Evolutionary conservation across 2,329 filamentous ascomycete genomes (phyloP), one percentile per base, ranked within the genome.

Genomic region (Alternaria atra): DNA sequence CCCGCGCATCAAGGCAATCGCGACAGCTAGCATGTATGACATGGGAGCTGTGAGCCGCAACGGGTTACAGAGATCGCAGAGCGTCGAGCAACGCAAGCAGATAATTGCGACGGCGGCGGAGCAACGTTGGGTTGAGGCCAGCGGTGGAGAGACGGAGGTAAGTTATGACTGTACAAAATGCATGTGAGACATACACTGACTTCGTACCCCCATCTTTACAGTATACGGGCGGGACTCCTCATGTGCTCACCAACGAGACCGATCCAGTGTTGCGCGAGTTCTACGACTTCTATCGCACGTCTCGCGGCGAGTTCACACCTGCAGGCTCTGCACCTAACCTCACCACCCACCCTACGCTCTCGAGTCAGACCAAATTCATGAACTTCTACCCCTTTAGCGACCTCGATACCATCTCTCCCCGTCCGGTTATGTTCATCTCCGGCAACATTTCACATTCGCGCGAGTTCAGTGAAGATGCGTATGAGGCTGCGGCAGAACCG

Each of bases 271-370:
- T 61, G 5, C 67, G 69, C 17, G 75, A 77, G 43, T 75, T 76
- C 44, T 76, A 65, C 39, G 73, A 77, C 46, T 77, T 70, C 55
- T 78, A 77, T 54, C 73, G 75, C 46, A 77, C 73, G 6, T n/a
- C 42, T 2, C 73, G 75, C 13, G 74, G 68, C 4, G 69, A 72
- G 34, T 70, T 73, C 51, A 73, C 71, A 5, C 72, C 73, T 6
- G 25, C 8, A 7, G 37, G 50, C 32, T 60, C 44, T 1, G 53
- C 57, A 1, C 60, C 65, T 4, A 67, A 69, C 35, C 62, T 74
- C 23, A 78, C 78, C 0, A 79, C 77, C 0, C 67, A 73, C 43
- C 74, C 71, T 0, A 76, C 75, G 1, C 60, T 73, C n/a, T 70
- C 75, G 0, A 73, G 68, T 25, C 66, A 61, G 29, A 52, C 63